Evolutionary conservation across 2,329 filamentous ascomycete species (phyloP), one percentile per base, ranked within the genome.

Genomic region (Ascochyta viciae-villosae): DNA sequence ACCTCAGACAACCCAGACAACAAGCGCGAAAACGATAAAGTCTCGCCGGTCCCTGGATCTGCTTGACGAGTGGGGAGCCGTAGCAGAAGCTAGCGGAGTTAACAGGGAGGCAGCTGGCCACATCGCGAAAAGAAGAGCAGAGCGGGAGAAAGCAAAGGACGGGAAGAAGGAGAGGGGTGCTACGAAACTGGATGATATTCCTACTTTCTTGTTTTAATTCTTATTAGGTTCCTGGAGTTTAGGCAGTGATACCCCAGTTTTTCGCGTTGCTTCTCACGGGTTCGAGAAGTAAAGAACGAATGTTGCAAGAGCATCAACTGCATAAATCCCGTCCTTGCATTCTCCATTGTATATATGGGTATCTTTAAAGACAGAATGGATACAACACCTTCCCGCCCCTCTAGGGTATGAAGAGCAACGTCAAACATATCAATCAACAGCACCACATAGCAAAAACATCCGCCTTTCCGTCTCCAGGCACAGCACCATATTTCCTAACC

Each of bases 171-270:
- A 26, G 66, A 69, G 38, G 52, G 70, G 67, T 40, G 54, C 53
- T 24, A 65, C 67, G 22, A 61, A 61, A 34, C 41, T 71, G n/a
- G 73, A 76, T 43, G 74, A 77, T 50, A 78, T 81, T 52, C 79
- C 79, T 10, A 80, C 77, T 1, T 81, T 81, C 50, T 56, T 80
- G 24, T 71, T 79, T 50, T 81, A 44, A 67, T 4, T 10, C 3
- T n/a, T 35, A 6, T n/a, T n/a, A 13, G 34, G n/a, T 31, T 3
- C 31, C 10, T 26, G 50, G 43, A 35, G 29, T 54, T 33, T 34
- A 10, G 39, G 45, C 15, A 26, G 41, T 41, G 46, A 50, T 50
- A 55, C 40, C 52, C 46, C 29, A 10, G 15, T 37, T 19, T 39
- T 31, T 6, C 19, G 33, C 22, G 2, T 10, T 10, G 5, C 15